These are phyloP conservation scores for Penicillium paneum DNA, from an alignment of 2,329 filamentous ascomycete genomes.

Conservation along the genomic window DNA sequence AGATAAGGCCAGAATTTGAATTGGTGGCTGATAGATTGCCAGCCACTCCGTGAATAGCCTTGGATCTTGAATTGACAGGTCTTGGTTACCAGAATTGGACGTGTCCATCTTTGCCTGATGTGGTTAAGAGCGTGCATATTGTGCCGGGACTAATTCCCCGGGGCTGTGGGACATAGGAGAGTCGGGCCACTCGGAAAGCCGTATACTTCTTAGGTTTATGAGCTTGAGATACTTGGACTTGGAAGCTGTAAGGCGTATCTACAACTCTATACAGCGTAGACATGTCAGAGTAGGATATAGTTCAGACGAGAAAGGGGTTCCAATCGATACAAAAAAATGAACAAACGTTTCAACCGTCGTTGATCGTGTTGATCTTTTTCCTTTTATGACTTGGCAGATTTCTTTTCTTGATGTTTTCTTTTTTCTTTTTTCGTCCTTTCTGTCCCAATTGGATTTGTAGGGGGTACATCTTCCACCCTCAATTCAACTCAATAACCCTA, in stretches of 20 bases:
- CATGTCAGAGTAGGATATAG: not conserved
- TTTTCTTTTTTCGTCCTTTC: not conserved
- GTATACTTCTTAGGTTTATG: constrained; percentile 2
- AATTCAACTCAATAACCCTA: not conserved
- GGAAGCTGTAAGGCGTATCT: not conserved
- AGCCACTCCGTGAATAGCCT: too few relatives aligned
- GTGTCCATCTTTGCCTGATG: constrained; percentile 9
- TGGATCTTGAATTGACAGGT: constrained; percentile 9
- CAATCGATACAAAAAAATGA: not conserved
- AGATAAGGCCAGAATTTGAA: not conserved
- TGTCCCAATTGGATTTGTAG: not conserved
- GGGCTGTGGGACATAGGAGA: constrained; percentile 2
- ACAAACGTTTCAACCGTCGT: not conserved
- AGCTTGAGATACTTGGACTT: not conserved
- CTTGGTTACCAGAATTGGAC: constrained; percentile 1
- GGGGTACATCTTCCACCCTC: not conserved
- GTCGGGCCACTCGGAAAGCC: constrained; percentile 9
- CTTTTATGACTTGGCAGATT: not conserved
- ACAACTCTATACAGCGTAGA: not conserved
- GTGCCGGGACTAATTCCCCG: constrained; percentile 12
- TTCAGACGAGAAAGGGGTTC: not conserved
- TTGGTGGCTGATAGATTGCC: not conserved
- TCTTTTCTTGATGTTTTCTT: not conserved
- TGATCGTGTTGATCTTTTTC: constrained; percentile 1
- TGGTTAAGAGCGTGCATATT: constrained; percentile 6